Base-by-base conservation (phyloP, 2,329 filamentous ascomycete genomes). In the Fusarium tuaranense region DNA sequence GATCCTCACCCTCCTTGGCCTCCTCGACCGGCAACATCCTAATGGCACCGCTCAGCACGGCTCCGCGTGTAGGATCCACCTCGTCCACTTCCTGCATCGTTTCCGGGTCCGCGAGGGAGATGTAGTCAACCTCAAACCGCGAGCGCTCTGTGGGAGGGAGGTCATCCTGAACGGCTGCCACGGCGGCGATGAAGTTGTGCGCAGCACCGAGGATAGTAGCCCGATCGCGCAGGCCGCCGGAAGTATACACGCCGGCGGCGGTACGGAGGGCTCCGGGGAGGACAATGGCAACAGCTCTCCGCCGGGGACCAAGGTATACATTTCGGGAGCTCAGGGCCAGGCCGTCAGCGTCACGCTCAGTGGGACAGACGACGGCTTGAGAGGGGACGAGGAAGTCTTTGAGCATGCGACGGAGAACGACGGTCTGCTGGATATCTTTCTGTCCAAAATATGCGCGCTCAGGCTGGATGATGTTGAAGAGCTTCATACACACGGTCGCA, bases 381-480 rank as follows among this genome's bases (percentile, higher is more conserved):
- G 91, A 93, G 44, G 94, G 90, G 46, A 98, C 83, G 81, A 95
- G 91, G 75, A 99, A 95, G 82, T 99, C 97, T 75, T 91, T 88
- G 36, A 98, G 93, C 90, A 99, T 92, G 53, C 93, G 91, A 79
- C 91, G 92, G 79, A 99, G 94, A 13, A 99, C 90, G 20, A 97
- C 94, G 0, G 95, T 97, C 84, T 99, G 97, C 86, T 99, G 97
- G 22, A 98, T 91, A 82, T 99, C 97, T 85, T 99, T 99, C 83
- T 98, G 97, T 5, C 97, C 97, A 86, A 99, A 98, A 84, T 98
- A 95, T 22, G 93, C 93, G 6, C 89, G 87, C 69, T 95, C 92
- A 0, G 93, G 92, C 78, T 86, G 85, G 20, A 86, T 83, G 22
- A 85, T 82, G 73, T 85, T 86, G 80, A 86, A 86, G 27, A 86